Evolutionary conservation across 441 rosid genomes (phyloP), one percentile per base, ranked within the genome.

Genomic region (Biscutella laevigata): DNA sequence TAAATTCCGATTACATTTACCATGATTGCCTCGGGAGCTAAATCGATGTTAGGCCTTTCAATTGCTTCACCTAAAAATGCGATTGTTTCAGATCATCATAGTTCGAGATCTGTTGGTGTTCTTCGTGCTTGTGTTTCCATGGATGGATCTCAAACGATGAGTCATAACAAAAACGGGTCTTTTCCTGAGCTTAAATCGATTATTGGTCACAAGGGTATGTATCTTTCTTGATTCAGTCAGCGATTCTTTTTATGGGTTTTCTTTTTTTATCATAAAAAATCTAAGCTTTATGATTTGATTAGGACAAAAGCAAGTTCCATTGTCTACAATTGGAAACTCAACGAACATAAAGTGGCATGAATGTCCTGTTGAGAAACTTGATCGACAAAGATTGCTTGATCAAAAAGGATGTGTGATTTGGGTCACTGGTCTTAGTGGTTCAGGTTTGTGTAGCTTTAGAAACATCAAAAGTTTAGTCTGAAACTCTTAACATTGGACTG

Each of bases 391-490:
- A 26, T 57, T 83, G 57, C 82, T 83, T 45, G 71, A 74, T 54
- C 90, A 83, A 67, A 83, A 78, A 66, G 90, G 90, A n/a, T 83
- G 90, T 20, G 81, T 78, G 15, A 68, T 83, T 64, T 83, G 90
- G 90, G 75, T 83, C 64, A 83, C 90, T 0, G 90, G 90, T 48
- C 86, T 83, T 39, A 80, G 86, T 52, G 86, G 84, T 69, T 83
- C 90, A 83, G 90, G 90, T 83, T 71, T 12, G 76, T 73, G 19
- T 4, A 12, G 4, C 7, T 14, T 19, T 1, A 7, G 7, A 19
- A 32, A 24, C 24, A 22, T 1, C n/a, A n/a, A 9, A 26, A 26
- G 36, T 47, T 40, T 5, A n/a, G n/a, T n/a, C n/a, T n/a, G n/a
- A n/a, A n/a, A n/a, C n/a, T n/a, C n/a, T n/a, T n/a, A n/a, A n/a